Base-by-base conservation (phyloP, 257 asterid genomes). In the Ajuga chamaepitys region DNA sequence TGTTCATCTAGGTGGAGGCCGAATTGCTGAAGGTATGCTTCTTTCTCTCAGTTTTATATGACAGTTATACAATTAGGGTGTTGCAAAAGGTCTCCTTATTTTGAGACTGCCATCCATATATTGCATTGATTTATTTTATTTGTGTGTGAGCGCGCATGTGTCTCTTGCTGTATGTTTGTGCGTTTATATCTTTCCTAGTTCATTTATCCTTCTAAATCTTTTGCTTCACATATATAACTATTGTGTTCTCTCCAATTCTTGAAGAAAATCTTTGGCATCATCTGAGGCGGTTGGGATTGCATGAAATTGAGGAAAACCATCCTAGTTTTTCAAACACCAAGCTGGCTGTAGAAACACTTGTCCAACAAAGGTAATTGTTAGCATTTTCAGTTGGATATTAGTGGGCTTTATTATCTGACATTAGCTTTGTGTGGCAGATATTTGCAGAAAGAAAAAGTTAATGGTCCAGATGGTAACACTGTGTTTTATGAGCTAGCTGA, bases 201-300 rank as follows among this genome's bases (percentile, higher is more conserved):
- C 30, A 13, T 20, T 18, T 58, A 0, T 61, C 57, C 8, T 4
- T 70, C 24, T 2, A 21, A n/a, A 3, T 41, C n/a, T 61, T 21
- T 28, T 26, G 59, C 22, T 67, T 66, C 12, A 37, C 51, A 14
- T n/a, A n/a, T n/a, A n/a, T 30, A 17, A 21, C 30, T 50, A n/a
- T 57, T 52, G 18, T 58, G 20, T 28, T 41, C 18, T 68, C 17
- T 34, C 68, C 58, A 55, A 65, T 73, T 48, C 68, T 24, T 70
- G 53, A 66, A 92, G 97, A 89, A 66, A 77, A 86, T 76, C 88
- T 93, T 53, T 93, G 96, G 97, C 89, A 82, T 78, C 96, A 93
- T 67, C 67, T 93, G 85, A 84, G 71, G 81, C 88, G 94, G 69
- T 53, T 93, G 85, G 97, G 97, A 26, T 67, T 93, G 85, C 66